Conservation (phyloP, 306 rosid species). For the Macrotyloma uniflorum region DNA sequence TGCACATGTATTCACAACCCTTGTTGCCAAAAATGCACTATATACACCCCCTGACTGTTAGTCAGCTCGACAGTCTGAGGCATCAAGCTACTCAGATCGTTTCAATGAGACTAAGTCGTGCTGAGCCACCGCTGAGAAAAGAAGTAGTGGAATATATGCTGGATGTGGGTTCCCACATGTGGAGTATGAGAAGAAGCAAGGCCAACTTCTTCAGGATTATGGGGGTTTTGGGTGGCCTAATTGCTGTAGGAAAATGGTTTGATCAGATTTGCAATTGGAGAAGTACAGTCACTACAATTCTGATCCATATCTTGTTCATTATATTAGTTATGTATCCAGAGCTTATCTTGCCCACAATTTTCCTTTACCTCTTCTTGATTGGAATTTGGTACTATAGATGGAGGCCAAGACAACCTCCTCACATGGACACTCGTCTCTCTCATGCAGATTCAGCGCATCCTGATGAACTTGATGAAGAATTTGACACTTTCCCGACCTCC, state of each 20-base stretch:
- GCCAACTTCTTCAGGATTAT: conserved; percentile 94
- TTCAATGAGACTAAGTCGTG: conserved; percentile 81
- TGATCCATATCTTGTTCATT: conserved; percentile 82
- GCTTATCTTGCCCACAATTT: conserved; percentile 90
- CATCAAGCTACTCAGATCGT: conserved; percentile 95
- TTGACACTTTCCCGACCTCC: conserved; percentile 86
- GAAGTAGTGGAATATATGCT: conserved; percentile 96
- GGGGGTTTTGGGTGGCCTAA: conserved; percentile 81
- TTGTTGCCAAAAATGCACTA: conserved; percentile 95
- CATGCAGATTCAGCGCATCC: conserved; percentile 89
- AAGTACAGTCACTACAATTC: conserved; percentile 88
- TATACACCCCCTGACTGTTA: conserved; percentile 83
- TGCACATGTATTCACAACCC: conserved; percentile 95
- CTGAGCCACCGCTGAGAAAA: conserved; percentile 91
- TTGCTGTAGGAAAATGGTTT: conserved; percentile 97
- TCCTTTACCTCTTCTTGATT: conserved; percentile 93
- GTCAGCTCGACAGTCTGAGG: conserved; percentile 89
- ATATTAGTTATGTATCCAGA: conserved; percentile 95
- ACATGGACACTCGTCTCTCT: conserved; percentile 98
- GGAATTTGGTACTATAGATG: conserved; percentile 97
- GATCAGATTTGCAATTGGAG: conserved; percentile 97
- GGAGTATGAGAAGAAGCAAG: conserved; percentile 98
- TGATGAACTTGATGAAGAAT: conserved; percentile 91
- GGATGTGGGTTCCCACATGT: conserved; percentile 96
- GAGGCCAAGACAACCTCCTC: conserved; percentile 98